Conservation (phyloP, 2,329 filamentous ascomycete species). For the Aureobasidium sp. region DNA sequence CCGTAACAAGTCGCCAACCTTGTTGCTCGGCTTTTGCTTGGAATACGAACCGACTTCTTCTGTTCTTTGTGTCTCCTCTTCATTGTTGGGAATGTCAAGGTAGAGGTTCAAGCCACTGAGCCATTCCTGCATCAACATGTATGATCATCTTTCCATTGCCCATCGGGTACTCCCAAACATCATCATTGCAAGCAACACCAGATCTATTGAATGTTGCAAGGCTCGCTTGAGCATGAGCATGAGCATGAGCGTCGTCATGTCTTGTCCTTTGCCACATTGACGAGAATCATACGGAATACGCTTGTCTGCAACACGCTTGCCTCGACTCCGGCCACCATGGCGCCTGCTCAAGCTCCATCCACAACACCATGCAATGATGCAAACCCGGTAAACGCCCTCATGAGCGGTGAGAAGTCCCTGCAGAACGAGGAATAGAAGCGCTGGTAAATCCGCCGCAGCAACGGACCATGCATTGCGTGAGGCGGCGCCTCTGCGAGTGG, state of each 20-base stretch:
- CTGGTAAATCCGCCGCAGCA: neutral
- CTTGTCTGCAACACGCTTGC: neutral
- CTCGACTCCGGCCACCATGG: neutral
- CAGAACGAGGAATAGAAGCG: neutral
- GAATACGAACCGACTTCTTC: neutral
- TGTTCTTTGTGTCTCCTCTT: neutral
- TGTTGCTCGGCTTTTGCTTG: neutral
- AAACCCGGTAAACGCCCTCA: conserved; percentile 7
- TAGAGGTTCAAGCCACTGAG: neutral
- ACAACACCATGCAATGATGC: conserved; percentile 6
- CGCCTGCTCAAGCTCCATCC: neutral
- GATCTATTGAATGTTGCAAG: neutral
- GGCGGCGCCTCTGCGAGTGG: neutral
- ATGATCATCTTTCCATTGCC: neutral
- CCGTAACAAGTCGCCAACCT: neutral
- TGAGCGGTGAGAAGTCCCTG: conserved; percentile 10
- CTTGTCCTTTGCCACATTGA: neutral
- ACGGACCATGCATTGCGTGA: neutral
- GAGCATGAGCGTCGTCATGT: neutral
- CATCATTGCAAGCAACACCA: neutral
- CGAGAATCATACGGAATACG: neutral
- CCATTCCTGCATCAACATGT: neutral
- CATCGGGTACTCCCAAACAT: neutral
- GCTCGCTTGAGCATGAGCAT: neutral
- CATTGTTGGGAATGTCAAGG: neutral